These are phyloP conservation scores for Calonectria crousiana DNA, from an alignment of 2,329 filamentous ascomycete genomes.

Conservation along the genomic window DNA sequence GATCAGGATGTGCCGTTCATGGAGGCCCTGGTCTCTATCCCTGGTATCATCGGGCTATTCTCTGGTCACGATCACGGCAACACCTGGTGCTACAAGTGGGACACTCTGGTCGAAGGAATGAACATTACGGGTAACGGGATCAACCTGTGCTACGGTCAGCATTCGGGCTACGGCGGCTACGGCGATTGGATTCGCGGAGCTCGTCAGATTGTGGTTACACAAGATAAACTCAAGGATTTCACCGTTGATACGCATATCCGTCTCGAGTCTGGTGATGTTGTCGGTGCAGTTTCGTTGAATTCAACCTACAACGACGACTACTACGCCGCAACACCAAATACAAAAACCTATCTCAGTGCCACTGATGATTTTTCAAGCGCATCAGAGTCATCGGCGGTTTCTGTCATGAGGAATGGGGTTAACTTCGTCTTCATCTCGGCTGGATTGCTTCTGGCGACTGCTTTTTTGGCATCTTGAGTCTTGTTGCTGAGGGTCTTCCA, in stretches of 20 bases:
- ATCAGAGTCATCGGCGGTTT: neutral
- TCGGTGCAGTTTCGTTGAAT: slow-evolving; percentile 68
- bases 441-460: neutral
- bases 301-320: slow-evolving; percentile 68
- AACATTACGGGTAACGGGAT: slow-evolving; percentile 55
- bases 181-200: slow-evolving; percentile 72
- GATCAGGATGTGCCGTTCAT: slow-evolving; percentile 72
- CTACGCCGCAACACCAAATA: slow-evolving; percentile 61
- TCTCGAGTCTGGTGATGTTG: slow-evolving; percentile 66
- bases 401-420: neutral
- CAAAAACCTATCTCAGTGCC: slow-evolving; percentile 42
- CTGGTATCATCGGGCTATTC: slow-evolving; percentile 69
- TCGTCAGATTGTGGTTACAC: slow-evolving; percentile 65
- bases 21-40: slow-evolving; percentile 67
- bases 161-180: slow-evolving; percentile 78
- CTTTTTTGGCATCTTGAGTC: neutral
- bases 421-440: neutral
- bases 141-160: slow-evolving; percentile 71
- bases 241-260: slow-evolving; percentile 71
- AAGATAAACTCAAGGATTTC: slow-evolving; percentile 52
- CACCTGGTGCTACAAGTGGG: slow-evolving; percentile 69
- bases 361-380: neutral
- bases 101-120: slow-evolving; percentile 62
- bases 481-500: neutral
- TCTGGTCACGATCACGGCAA: slow-evolving; percentile 76